Evolutionary conservation across 768 basidiomycete genomes (phyloP).

Genomic region (Gloeophyllum trabeum): DNA sequence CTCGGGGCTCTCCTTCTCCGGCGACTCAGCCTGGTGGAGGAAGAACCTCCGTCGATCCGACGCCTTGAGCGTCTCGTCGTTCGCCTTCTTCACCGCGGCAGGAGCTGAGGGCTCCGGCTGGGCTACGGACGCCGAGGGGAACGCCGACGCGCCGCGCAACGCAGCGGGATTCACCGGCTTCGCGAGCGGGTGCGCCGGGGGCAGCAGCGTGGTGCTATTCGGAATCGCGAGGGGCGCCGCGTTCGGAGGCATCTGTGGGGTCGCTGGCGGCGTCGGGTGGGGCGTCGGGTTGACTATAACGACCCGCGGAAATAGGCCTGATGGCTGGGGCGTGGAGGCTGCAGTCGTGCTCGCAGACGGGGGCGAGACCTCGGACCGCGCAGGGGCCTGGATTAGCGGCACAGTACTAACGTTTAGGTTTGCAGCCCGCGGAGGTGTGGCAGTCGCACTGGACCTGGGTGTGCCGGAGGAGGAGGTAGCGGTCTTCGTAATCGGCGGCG

Average conservation of each 20-base stretch:
- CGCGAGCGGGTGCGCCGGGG: conserved; percentile 9
- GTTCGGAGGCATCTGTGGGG: conserved; percentile 27
- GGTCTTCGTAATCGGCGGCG: conserved; percentile 6
- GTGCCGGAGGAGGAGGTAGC: neutral
- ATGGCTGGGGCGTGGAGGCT: conserved; percentile 9
- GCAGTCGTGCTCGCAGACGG: conserved; percentile 13
- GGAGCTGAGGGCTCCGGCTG: conserved; percentile 4
- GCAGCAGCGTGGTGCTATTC: conserved; percentile 20
- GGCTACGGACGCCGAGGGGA: neutral
- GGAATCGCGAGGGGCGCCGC: conserved; percentile 15
- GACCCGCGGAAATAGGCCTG: conserved; percentile 35
- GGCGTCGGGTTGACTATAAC: conserved; percentile 71
- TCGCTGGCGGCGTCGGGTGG: conserved; percentile 68
- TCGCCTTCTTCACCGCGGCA: conserved; percentile 6
- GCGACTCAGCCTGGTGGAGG: conserved; percentile 27
- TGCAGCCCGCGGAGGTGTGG: too few species aligned
- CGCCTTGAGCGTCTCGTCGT: conserved; percentile 21
- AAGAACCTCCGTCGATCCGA: conserved; percentile 30
- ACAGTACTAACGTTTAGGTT: too few species aligned
- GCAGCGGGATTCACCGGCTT: neutral
- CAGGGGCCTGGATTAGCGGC: too few species aligned
- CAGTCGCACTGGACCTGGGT: too few species aligned
- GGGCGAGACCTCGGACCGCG: too few species aligned
- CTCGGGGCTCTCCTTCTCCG: conserved; percentile 26
- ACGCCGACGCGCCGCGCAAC: neutral